phyloP scores from a whole-genome alignment of 1,284 basidiomycete genomes.

The Bjerkandera adusta region DNA sequence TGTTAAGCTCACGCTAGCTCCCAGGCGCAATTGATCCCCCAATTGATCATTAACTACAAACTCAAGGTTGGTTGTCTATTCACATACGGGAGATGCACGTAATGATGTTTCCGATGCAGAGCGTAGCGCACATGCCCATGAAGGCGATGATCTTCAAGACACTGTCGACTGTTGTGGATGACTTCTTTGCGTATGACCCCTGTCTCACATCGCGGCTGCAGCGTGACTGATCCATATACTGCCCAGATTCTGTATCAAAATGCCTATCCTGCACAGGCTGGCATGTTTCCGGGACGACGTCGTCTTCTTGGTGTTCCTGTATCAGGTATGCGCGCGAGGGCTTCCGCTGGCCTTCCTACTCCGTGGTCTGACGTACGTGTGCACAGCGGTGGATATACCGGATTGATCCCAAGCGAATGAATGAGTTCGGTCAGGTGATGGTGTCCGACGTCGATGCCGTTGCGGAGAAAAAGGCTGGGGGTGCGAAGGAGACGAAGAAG shows the following conservation, averaged over 20 bases:
- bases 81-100: conserved; percentile 2
- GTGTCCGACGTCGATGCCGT: conserved; percentile 45
- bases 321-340: conserved; percentile 57
- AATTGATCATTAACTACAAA: conserved; percentile 96
- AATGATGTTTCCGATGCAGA: conserved; percentile 37
- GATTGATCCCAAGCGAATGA: conserved; percentile 89
- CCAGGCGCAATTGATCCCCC: conserved; percentile 87
- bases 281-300: conserved; percentile 92
- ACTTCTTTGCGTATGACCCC: conserved; percentile 78
- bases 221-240: conserved; percentile 12
- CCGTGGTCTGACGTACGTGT: conserved; percentile 11
- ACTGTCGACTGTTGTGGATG: conserved; percentile 87
- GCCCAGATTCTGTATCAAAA: conserved; percentile 86
- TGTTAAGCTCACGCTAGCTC: conserved; percentile 14
- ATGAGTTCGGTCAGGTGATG: conserved; percentile 92
- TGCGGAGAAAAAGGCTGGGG: conserved; percentile 29
- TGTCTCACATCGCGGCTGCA: not conserved
- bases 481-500: conserved; percentile 28
- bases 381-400: conserved; percentile 91
- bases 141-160: conserved; percentile 98
- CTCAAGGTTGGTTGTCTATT: conserved; percentile 62
- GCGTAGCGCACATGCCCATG: conserved; percentile 92
- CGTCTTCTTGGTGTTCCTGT: conserved; percentile 84
- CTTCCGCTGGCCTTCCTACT: conserved; percentile 10
- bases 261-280: conserved; percentile 91